These are phyloP conservation scores for Globisporangium paroecandrum DNA, from an alignment of 352 stramenopile genomes.

Conservation along the genomic window DNA sequence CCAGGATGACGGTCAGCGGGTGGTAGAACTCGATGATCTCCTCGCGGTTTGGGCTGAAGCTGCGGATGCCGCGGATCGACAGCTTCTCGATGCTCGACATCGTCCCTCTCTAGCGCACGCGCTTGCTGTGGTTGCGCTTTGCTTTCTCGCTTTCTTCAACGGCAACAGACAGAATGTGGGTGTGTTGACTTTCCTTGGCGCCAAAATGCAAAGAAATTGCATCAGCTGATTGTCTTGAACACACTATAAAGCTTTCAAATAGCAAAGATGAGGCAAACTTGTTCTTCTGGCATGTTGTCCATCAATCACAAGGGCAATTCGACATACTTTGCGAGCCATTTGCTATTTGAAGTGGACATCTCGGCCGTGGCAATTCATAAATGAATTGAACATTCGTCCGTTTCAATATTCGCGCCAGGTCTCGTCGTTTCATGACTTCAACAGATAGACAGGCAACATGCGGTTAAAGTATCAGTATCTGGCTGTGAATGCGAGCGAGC, in stretches of 20 bases:
- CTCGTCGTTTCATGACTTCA: too few relatives aligned
- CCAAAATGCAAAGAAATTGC: not conserved
- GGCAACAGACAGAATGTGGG: not conserved
- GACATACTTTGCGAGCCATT: too few relatives aligned
- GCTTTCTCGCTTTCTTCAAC: not conserved
- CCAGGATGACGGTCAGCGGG: conserved; percentile 98
- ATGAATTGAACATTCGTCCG: too few relatives aligned
- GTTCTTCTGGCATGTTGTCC: too few relatives aligned
- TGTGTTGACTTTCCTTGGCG: not conserved
- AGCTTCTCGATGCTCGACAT: conserved; percentile 99
- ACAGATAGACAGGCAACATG: not conserved
- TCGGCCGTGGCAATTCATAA: not conserved
- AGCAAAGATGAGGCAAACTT: too few relatives aligned
- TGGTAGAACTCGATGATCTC: conserved; percentile 98
- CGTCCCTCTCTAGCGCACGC: not conserved
- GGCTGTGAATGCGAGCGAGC: not conserved
- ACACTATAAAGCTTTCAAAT: too few relatives aligned
- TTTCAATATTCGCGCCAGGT: not conserved
- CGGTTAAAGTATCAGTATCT: too few relatives aligned
- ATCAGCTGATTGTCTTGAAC: too few relatives aligned
- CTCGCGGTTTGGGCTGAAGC: conserved; percentile 95
- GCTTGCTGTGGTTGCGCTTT: not conserved
- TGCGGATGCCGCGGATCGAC: conserved; percentile 97
- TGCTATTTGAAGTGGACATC: too few relatives aligned
- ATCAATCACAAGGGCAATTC: too few relatives aligned